Base-by-base conservation (phyloP, 768 basidiomycete species). In the Pulveroboletus sp. region DNA sequence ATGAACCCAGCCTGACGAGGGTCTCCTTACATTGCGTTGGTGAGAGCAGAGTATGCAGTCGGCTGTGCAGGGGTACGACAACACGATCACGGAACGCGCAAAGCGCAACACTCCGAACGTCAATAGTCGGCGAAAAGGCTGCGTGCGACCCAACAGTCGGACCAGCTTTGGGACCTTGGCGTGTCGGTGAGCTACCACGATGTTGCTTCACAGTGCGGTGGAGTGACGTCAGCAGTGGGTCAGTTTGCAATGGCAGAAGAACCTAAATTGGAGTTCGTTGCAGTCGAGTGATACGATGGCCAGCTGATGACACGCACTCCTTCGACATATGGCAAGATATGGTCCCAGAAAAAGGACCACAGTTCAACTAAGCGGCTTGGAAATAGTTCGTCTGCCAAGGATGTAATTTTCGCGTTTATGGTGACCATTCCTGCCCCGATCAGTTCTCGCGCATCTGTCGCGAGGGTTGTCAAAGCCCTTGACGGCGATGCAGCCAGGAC, bases 311-410 rank as follows among this genome's bases (percentile, higher is more conserved):
- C 18, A 75, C 83, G 63, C 59, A 92, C 89, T 47, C 89, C 90
- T 76, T 93, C 90, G 31, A 92, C 73, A 62, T 93, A 93, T 8
- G 90, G 86, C 7, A 93, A 71, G 26, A 93, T 83, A 53, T 89
- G 83, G 58, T 87, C 87, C 86, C 89, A 95, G 69, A 96, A 96
- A 74, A 95, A 94, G 13, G 78, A 80, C 93, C 93, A 97, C 15
- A 89, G 76, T 58, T 94, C 92, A 2, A 93, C 88, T 15, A 95
- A 76, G 27, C 90, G 77, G 5, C 73, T 73, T 6, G 94, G 71
- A 14, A 97, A 74, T 60, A 85, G 81, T 35, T 86, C 84, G 38
- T 94, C 93, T 26, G 92, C 86, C 8, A 87, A 71, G 4, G 78
- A 82, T 28, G 77, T 73, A 6, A 97, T 74, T 60, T 90, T 93